phyloP scores from a whole-genome alignment of 2,329 filamentous ascomycete species.

The Metarhizium album region DNA sequence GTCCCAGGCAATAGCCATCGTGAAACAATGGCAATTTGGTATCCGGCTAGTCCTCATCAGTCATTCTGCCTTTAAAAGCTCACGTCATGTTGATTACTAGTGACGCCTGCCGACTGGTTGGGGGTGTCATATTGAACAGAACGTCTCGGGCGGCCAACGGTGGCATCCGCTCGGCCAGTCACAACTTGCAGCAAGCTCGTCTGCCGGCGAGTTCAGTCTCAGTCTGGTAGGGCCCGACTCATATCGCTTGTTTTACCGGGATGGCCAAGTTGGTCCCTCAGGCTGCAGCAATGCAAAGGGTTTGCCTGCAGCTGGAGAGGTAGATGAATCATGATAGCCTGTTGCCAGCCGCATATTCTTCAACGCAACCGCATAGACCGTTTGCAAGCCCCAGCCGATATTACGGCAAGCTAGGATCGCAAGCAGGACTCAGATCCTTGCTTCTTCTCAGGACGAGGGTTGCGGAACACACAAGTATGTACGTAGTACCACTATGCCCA shows the following conservation, averaged over 20 bases:
- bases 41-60: slow-evolving; percentile 10
- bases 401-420: not conserved
- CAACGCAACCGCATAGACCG: not conserved
- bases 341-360: too few species aligned
- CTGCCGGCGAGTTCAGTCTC: not conserved
- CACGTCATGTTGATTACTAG: too few species aligned
- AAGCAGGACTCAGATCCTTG: not conserved
- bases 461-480: not conserved
- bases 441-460: not conserved
- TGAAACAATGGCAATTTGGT: slow-evolving; percentile 19
- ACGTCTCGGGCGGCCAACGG: not conserved
- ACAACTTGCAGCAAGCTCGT: too few species aligned
- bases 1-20: slow-evolving; percentile 10
- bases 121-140: not conserved
- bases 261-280: not conserved
- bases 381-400: not conserved
- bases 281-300: not conserved
- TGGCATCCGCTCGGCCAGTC: too few species aligned
- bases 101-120: not conserved
- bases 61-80: not conserved
- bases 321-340: too few species aligned
- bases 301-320: too few species aligned
- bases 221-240: not conserved
- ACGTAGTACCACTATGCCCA: too few species aligned
- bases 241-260: not conserved